These are phyloP conservation scores for Withania somnifera DNA, from an alignment of 305 asterid species.

Conservation along the genomic window DNA sequence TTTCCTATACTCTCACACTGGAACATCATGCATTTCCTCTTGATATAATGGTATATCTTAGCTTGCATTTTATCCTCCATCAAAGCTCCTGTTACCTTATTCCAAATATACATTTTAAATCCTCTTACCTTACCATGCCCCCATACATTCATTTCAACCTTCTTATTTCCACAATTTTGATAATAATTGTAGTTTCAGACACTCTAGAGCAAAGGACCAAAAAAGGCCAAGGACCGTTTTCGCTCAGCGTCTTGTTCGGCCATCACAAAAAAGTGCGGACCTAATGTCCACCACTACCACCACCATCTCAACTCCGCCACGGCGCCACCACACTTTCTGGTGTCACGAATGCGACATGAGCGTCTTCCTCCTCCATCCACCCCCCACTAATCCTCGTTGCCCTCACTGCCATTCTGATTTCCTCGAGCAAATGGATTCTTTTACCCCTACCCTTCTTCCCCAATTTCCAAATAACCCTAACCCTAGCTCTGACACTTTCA, in stretches of 20 bases:
- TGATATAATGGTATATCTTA: too few relatives aligned
- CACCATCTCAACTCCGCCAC: constrained; percentile 27
- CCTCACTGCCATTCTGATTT: constrained; percentile 83
- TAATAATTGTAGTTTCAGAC: too few relatives aligned
- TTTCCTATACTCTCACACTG: too few relatives aligned
- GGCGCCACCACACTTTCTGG: constrained; percentile 67
- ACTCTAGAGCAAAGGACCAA: too few relatives aligned
- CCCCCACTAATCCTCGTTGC: constrained; percentile 65
- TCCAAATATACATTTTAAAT: too few relatives aligned
- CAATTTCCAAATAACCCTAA: constrained; percentile 6
- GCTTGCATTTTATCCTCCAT: too few relatives aligned
- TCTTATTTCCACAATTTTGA: too few relatives aligned
- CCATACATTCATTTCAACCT: too few relatives aligned
- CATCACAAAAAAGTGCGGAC: constrained; percentile 12
- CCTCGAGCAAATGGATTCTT: constrained; percentile 60
- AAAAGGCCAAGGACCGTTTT: not conserved
- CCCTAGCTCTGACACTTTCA: constrained; percentile 6
- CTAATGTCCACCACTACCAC: constrained; percentile 20
- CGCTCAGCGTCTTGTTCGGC: not conserved
- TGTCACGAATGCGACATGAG: constrained; percentile 91
- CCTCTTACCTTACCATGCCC: too few relatives aligned
- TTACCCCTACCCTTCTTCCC: constrained; percentile 16
- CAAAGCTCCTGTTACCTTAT: too few relatives aligned
- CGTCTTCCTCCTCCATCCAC: constrained; percentile 46
- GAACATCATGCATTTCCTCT: too few relatives aligned